These are phyloP conservation scores for Boletus tylopilopsis DNA, from an alignment of 768 basidiomycete genomes.

Conservation along the genomic window DNA sequence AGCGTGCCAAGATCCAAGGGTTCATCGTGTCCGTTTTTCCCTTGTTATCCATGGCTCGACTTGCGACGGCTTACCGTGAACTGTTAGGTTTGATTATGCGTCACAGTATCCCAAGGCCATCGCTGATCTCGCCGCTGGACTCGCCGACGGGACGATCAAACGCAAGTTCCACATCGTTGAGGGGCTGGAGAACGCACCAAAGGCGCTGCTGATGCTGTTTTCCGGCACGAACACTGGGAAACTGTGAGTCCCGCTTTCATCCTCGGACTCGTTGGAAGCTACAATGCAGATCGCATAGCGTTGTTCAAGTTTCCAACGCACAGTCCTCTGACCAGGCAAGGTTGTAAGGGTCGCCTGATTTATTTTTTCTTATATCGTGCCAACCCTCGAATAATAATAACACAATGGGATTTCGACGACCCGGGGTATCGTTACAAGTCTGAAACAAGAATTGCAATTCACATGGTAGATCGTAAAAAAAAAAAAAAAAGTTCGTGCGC, in stretches of 20 bases:
- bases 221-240: slow-evolving; percentile 79
- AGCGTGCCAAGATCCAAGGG: slow-evolving; percentile 78
- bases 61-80: no score
- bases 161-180: slow-evolving; percentile 77
- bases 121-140: slow-evolving; percentile 50
- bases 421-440: neutral
- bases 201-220: slow-evolving; percentile 67
- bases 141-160: slow-evolving; percentile 70
- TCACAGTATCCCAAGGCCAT: slow-evolving; percentile 55
- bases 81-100: slow-evolving; percentile 67
- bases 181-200: slow-evolving; percentile 70
- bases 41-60: no score
- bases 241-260: slow-evolving; percentile 37
- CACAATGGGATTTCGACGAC: neutral
- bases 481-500: no score
- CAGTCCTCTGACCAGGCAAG: neutral
- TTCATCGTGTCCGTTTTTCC: slow-evolving; percentile 66
- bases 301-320: slow-evolving; percentile 37
- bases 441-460: slow-evolving; percentile 11
- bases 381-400: neutral
- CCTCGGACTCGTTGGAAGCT: neutral
- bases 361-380: neutral
- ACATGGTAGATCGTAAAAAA: slow-evolving; percentile 6
- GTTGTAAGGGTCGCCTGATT: slow-evolving; percentile 2
- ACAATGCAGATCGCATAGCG: slow-evolving; percentile 33